Evolutionary conservation across 495 filamentous ascomycete genomes (phyloP).

Genomic region (Tuber microsphaerosporum): DNA sequence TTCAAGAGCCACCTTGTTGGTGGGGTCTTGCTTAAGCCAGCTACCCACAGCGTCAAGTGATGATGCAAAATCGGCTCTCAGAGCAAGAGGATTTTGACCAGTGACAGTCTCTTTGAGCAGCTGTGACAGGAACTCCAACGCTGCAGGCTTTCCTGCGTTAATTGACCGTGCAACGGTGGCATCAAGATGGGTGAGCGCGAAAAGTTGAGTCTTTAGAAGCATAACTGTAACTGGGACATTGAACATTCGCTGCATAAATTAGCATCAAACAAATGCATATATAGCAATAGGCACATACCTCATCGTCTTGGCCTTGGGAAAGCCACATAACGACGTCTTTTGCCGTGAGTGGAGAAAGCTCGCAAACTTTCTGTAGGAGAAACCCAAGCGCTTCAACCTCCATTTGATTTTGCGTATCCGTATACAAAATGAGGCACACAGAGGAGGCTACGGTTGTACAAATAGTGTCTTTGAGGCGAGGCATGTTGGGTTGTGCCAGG

Average conservation of each 20-base stretch:
- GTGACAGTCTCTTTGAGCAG: conserved; percentile 71
- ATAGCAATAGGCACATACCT: conserved; percentile 22
- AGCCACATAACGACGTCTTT: conserved; percentile 67
- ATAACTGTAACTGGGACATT: conserved; percentile 68
- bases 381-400: conserved; percentile 78
- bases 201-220: conserved; percentile 62
- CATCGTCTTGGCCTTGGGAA: conserved; percentile 44
- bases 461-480: conserved; percentile 32
- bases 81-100: conserved; percentile 63
- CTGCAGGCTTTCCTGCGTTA: conserved; percentile 56
- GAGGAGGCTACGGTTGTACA: conserved; percentile 41
- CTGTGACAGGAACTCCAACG: conserved; percentile 66
- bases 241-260: conserved; percentile 55
- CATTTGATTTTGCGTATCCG: conserved; percentile 53
- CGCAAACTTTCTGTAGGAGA: conserved; percentile 70
- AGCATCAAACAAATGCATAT: conserved; percentile 11
- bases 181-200: conserved; percentile 78
- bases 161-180: conserved; percentile 65
- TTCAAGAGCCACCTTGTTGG: conserved; percentile 55
- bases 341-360: conserved; percentile 65
- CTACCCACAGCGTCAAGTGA: conserved; percentile 72
- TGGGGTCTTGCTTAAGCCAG: conserved; percentile 71
- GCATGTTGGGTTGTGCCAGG: conserved; percentile 26
- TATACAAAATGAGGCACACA: conserved; percentile 63
- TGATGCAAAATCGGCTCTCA: conserved; percentile 78